Conservation (phyloP, 2,329 filamentous ascomycete genomes). For the Huntiella savannae region DNA sequence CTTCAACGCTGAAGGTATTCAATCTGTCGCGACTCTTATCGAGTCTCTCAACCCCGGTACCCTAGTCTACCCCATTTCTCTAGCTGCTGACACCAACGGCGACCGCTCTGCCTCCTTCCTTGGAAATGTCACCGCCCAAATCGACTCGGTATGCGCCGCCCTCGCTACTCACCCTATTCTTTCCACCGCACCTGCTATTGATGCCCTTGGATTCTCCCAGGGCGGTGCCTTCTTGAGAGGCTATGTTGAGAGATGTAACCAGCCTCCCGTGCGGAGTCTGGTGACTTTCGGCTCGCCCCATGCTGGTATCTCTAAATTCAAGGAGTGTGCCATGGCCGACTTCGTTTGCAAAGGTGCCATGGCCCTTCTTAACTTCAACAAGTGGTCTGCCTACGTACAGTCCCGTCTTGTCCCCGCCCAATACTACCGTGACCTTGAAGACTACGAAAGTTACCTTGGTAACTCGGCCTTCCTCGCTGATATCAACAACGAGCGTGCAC, state of each 20-base stretch:
- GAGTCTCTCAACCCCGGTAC: constrained; percentile 62
- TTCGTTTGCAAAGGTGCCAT: constrained; percentile 68
- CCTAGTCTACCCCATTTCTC: constrained; percentile 59
- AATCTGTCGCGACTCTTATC: constrained; percentile 50
- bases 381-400: constrained; percentile 66
- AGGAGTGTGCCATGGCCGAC: constrained; percentile 50
- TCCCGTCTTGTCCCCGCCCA: constrained; percentile 71
- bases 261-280: constrained; percentile 53
- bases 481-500: constrained; percentile 74
- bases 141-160: constrained; percentile 58
- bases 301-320: constrained; percentile 76
- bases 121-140: constrained; percentile 68
- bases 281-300: constrained; percentile 84
- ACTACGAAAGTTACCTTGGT: constrained; percentile 57
- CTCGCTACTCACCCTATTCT: constrained; percentile 61
- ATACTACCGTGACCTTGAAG: constrained; percentile 62
- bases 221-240: constrained; percentile 90
- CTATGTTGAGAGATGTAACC: constrained; percentile 74
- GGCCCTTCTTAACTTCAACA: constrained; percentile 57
- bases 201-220: constrained; percentile 88
- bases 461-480: constrained; percentile 80
- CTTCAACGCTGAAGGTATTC: constrained; percentile 58
- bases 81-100: constrained; percentile 42
- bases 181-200: constrained; percentile 61
- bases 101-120: constrained; percentile 79